Conservation (phyloP, 2,329 filamentous ascomycete genomes). For the Fusarium lateritium region DNA sequence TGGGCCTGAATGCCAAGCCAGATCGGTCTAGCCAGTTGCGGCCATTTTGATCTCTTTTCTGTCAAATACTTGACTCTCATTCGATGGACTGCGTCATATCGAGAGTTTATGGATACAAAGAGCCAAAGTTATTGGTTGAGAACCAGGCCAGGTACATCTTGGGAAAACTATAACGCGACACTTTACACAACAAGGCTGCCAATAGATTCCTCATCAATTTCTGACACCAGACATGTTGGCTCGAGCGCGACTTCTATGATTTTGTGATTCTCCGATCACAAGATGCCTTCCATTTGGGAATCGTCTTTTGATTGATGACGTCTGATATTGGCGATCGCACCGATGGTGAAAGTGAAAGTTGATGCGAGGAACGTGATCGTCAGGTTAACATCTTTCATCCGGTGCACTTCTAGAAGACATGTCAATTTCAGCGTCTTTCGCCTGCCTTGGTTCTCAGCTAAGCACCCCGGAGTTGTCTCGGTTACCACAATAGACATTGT, state of each 20-base stretch:
- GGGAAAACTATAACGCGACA: slow-evolving; percentile 21
- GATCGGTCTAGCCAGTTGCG: slow-evolving; percentile 32
- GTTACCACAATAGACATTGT: slow-evolving; percentile 8
- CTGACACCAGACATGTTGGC: slow-evolving; percentile 4
- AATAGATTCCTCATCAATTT: slow-evolving; percentile 21
- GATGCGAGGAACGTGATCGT: slow-evolving; percentile 35
- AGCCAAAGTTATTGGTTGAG: slow-evolving; percentile 16
- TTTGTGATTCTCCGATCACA: slow-evolving; percentile 2
- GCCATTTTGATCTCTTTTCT: neutral
- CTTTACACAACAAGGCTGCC: slow-evolving; percentile 10
- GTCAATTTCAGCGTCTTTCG: slow-evolving; percentile 9
- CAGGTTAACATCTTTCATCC: slow-evolving; percentile 14
- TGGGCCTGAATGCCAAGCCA: slow-evolving; percentile 38
- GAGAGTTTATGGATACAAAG: neutral
- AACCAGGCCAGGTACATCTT: slow-evolving; percentile 9
- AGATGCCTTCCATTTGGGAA: neutral
- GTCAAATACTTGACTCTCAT: slow-evolving; percentile 1
- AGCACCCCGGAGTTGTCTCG: slow-evolving; percentile 24
- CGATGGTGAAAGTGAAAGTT: slow-evolving; percentile 3
- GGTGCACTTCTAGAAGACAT: neutral
- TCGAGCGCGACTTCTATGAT: neutral
- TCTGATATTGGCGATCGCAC: slow-evolving; percentile 5
- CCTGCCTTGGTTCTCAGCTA: neutral
- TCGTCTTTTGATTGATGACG: slow-evolving; percentile 21
- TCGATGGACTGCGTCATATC: slow-evolving; percentile 12